These are phyloP conservation scores for Phlyctochytrium planicorne DNA, from an alignment of 192 early-diverging fungal genomes.

Conservation along the genomic window DNA sequence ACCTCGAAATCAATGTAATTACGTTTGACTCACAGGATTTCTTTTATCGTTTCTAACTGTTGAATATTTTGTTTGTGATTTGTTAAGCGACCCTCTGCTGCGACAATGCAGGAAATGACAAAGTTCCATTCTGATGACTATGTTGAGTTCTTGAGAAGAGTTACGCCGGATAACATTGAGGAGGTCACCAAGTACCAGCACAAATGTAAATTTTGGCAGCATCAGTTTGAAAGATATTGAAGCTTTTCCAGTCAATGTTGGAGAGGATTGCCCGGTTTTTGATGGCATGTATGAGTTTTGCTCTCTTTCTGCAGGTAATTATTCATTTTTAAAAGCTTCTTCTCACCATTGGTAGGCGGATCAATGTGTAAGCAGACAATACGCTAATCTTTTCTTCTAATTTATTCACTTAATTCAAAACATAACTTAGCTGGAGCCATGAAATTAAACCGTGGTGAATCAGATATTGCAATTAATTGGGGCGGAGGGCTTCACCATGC, in stretches of 20 bases:
- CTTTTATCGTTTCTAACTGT: neutral
- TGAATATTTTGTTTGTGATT: neutral
- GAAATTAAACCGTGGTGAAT: conserved; percentile 73
- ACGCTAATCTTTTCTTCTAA: neutral
- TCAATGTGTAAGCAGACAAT: conserved; percentile 16
- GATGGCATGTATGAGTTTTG: conserved; percentile 97
- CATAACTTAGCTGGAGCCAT: conserved; percentile 86
- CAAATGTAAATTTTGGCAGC: conserved; percentile 41
- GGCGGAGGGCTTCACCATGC: conserved; percentile 96
- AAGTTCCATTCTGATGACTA: conserved; percentile 96
- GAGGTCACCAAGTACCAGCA: conserved; percentile 42
- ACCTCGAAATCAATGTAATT: conserved; percentile 67
- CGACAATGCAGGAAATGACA: conserved; percentile 86
- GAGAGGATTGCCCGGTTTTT: conserved; percentile 98
- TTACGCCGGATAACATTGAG: conserved; percentile 53
- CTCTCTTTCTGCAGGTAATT: conserved; percentile 85
- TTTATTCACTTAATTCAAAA: too few relatives aligned
- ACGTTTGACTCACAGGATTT: neutral
- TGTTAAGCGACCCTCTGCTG: conserved; percentile 71
- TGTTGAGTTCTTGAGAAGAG: conserved; percentile 88
- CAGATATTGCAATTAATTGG: conserved; percentile 98
- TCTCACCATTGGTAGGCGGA: neutral
- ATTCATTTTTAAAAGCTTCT: conserved; percentile 41
- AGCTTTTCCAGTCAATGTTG: conserved; percentile 69
- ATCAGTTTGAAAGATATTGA: neutral